Base-by-base conservation (phyloP, 1,139 yeast species). In the Ogataea hybrid region DNA sequence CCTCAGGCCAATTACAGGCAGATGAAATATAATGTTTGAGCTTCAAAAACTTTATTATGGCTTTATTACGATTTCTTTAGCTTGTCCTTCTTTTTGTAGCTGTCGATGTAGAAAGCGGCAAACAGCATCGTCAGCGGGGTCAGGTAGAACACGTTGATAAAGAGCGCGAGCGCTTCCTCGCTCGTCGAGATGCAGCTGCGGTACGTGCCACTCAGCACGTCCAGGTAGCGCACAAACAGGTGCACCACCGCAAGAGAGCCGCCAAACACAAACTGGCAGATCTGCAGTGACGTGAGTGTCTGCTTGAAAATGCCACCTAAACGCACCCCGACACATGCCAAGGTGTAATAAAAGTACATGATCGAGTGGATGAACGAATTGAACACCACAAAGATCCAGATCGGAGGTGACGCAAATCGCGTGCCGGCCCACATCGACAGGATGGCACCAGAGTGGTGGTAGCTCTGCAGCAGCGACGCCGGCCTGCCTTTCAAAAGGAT, bases 371-470 rank as follows among this genome's bases (percentile, higher is more conserved):
- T 81, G 58, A 83, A 77, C 11, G 88, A 81, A 68, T 83, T 84
- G 75, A 83, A 84, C 21, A 81, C 87, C 41, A 83, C 89, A 63
- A 83, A 83, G 52, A 83, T 79, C 92, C 90, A 83, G 58, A 83
- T 82, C 30, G 90, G 90, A 9, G 89, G 87, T 10, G 87, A 76
- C 44, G 77, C 77, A 61, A 68, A 84, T 44, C 90, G 68, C 44
- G 81, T 75, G 3, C 90, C 92, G 3, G 85, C 78, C 89, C 89
- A 83, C 90, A 83, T 83, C 52, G 87, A 81, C 67, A 83, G 69
- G 83, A 83, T 83, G 37, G 92, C 92, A 29, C 90, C 92, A 2
- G 90, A 78, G 60, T 84, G 92, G 60, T 83, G 90, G 63, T 83
- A 83, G 48, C 86, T 79, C 64, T 83, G 90, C 54, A 83, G 69